Base-by-base conservation (phyloP, 257 asterid genomes). In the Solanum clarkiae region DNA sequence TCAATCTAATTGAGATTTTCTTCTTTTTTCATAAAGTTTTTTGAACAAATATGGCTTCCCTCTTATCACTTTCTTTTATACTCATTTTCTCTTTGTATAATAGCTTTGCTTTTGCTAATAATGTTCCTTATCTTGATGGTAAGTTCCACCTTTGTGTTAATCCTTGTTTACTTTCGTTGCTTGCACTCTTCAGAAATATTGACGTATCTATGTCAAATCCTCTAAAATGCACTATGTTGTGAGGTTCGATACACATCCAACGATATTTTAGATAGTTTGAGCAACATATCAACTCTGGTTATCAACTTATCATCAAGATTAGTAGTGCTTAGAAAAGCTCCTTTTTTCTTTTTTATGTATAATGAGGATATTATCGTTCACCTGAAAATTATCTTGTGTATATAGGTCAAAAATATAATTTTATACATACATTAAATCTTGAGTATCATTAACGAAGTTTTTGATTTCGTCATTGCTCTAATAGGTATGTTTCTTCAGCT, bases 111-210 rank as follows among this genome's bases (percentile, higher is more conserved):
- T 92, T 57, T 66, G 87, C 86, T 62, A 12, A 81, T 24, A 72
- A 6, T 63, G 80, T 87, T 81, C 89, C 90, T 6, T 55, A 56
- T 85, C 91, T 92, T 84, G 97, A 94, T 77, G 89, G 98, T 92
- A 88, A 86, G 90, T 84, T 62, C 17, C 72, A 10, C 53, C 13
- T 24, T 53, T 15, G 53, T 22, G 10, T 22, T 7, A 1, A 4
- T 13, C 84, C 55, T 84, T 18, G 14, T 81, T 59, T 18, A 63
- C 54, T 87, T 55, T 70, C 26, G 40, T 36, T 70, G 10, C 6
- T 40, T 11, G 17, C 29, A 18, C 10, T 17, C 26, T 70, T 7
- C 0, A 40, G 42, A 70, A 70, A 40, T 42, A 13, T 4, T 42
- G 14, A 4, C 4, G 1, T 1, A 17, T 7, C 1, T 17, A 0